Conservation (phyloP, 805 yeast genomes). For the Candida nonsorbophila region DNA sequence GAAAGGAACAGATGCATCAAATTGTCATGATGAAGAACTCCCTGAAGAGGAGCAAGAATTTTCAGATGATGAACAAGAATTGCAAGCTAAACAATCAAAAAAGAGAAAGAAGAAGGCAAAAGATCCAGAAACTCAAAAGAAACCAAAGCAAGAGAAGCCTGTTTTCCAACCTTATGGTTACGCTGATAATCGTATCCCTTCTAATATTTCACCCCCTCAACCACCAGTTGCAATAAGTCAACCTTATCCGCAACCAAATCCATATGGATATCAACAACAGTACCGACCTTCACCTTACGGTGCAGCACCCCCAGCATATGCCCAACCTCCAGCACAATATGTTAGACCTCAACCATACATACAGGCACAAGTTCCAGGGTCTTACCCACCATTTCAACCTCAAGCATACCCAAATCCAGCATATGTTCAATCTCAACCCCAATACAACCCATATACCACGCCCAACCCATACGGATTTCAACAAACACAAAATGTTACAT, state of each 20-base stretch:
- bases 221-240: conserved; percentile 4
- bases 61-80: conserved; percentile 90
- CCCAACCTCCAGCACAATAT: no score
- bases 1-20: conserved; percentile 93
- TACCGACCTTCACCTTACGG: conserved; percentile 1
- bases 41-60: conserved; percentile 92
- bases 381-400: no score
- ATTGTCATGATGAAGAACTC: conserved; percentile 89
- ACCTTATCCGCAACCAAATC: conserved; percentile 1
- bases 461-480: no score
- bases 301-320: no score
- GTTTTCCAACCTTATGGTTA: neutral
- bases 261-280: conserved; percentile 1
- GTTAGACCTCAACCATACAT: no score
- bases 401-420: no score
- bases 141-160: conserved; percentile 3
- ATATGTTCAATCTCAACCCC: no score
- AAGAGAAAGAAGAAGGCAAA: conserved; percentile 54
- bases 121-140: conserved; percentile 9
- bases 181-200: no score
- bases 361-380: neutral
- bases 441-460: no score
- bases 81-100: conserved; percentile 57
- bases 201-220: conserved; percentile 6
- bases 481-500: no score